These are phyloP conservation scores for Coleophoma crateriformis DNA, from an alignment of 2,329 filamentous ascomycete species.

Conservation along the genomic window DNA sequence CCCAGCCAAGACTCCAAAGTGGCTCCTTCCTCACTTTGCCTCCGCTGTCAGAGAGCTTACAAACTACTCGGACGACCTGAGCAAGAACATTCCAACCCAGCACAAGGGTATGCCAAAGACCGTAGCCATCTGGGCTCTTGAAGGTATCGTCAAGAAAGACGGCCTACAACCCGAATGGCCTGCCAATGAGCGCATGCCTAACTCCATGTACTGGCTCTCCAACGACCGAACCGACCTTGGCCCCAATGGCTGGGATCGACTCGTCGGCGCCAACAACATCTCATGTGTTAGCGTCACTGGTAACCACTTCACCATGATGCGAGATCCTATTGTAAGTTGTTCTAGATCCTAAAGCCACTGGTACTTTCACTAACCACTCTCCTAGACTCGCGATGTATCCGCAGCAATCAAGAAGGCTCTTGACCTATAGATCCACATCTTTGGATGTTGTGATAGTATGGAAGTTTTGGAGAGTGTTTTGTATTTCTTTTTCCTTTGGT, in stretches of 20 bases:
- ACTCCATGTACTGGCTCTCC: conserved; percentile 57
- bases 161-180: conserved; percentile 59
- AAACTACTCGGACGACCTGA: conserved; percentile 61
- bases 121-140: conserved; percentile 64
- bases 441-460: too few relatives aligned
- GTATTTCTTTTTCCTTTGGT: too few relatives aligned
- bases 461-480: too few relatives aligned
- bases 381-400: background rate
- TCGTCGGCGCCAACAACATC: conserved; percentile 12
- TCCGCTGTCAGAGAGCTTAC: conserved; percentile 45
- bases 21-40: conserved; percentile 69
- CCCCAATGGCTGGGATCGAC: conserved; percentile 55
- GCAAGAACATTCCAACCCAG: conserved; percentile 54
- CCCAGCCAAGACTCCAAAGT: conserved; percentile 48
- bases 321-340: conserved; percentile 13
- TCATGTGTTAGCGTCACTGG: conserved; percentile 7
- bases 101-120: conserved; percentile 51
- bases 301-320: conserved; percentile 19
- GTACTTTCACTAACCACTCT: background rate
- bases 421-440: background rate
- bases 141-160: conserved; percentile 64
- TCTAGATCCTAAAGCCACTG: background rate
- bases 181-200: conserved; percentile 39
- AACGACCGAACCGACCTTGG: conserved; percentile 68
- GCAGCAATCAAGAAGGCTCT: background rate